phyloP scores from a whole-genome alignment of 2,329 filamentous ascomycete genomes.

The Alternaria conjuncta region DNA sequence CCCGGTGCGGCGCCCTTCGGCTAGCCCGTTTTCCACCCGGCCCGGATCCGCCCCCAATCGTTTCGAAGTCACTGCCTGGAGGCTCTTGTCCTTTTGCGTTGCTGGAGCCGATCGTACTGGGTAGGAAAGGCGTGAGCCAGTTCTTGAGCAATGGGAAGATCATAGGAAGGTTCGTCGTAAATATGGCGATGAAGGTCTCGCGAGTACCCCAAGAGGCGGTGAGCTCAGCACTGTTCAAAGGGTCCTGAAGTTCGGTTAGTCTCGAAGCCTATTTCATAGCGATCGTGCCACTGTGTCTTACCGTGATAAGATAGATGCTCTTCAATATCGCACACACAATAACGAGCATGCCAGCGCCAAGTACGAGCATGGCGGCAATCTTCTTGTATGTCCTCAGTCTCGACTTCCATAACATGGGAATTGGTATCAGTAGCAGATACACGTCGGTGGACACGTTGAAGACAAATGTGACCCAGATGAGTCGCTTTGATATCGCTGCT shows the following conservation, averaged over 20 bases:
- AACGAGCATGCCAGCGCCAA: constrained; percentile 63
- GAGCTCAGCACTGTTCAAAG: not conserved
- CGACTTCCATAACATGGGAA: constrained; percentile 61
- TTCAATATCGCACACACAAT: constrained; percentile 63
- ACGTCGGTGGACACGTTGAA: constrained; percentile 48
- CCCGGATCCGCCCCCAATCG: not conserved
- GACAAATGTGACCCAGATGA: not conserved
- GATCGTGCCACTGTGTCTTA: accelerated
- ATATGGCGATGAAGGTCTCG: constrained; percentile 55
- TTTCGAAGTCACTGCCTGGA: not conserved
- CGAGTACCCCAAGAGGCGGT: constrained; percentile 55
- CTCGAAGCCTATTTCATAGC: accelerated
- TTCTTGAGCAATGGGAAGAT: not conserved
- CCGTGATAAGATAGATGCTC: constrained; percentile 43
- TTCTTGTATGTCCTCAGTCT: constrained; percentile 59
- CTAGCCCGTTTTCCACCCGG: not conserved
- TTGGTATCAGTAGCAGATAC: constrained; percentile 64
- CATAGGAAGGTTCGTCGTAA: constrained; percentile 49
- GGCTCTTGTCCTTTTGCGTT: not conserved
- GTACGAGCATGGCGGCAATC: constrained; percentile 60
- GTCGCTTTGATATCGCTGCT: constrained; percentile 15
- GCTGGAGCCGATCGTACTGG: not conserved
- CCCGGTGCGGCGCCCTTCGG: not conserved
- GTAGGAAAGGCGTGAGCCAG: not conserved
- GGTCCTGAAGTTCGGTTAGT: not conserved